phyloP scores from a whole-genome alignment of 179 eudicot species.

The Nepenthes alata region DNA sequence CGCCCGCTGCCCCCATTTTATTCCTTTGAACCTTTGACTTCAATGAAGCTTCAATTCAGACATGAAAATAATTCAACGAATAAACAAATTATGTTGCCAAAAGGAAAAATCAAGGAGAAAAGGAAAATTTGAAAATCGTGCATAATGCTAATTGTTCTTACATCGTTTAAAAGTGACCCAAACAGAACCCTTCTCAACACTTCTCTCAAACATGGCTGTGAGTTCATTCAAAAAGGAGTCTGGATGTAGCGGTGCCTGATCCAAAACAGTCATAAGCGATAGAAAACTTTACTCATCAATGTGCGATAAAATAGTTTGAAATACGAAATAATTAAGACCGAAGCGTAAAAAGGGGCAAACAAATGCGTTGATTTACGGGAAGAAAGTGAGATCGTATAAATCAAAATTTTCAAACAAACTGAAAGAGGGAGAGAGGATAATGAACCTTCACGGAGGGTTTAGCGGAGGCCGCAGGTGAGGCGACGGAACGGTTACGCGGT shows the following conservation, averaged over 20 bases:
- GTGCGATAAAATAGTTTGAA: background rate
- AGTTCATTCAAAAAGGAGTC: slow-evolving; percentile 73
- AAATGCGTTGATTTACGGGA: background rate
- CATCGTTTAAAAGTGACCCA: slow-evolving; percentile 86
- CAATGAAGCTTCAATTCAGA: slow-evolving; percentile 42
- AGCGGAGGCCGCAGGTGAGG: slow-evolving; percentile 10
- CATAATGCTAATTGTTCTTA: slow-evolving; percentile 13
- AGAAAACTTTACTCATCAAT: background rate
- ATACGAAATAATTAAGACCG: background rate
- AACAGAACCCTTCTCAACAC: slow-evolving; percentile 60
- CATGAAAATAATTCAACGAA: slow-evolving; percentile 6
- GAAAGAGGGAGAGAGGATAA: background rate
- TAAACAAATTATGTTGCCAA: background rate
- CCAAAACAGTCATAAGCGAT: too few relatives aligned
- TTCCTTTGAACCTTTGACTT: slow-evolving; percentile 51
- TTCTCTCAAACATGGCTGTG: slow-evolving; percentile 69
- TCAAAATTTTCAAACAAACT: background rate
- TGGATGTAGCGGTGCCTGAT: slow-evolving; percentile 48
- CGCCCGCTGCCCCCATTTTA: slow-evolving; percentile 47
- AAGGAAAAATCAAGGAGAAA: background rate
- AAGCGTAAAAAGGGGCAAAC: background rate
- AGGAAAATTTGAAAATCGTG: background rate
- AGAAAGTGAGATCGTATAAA: background rate
- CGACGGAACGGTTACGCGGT: slow-evolving; percentile 13
- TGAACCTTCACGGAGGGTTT: slow-evolving; percentile 16